These are phyloP conservation scores for Exutisphaerella laricina DNA, from an alignment of 2,329 filamentous ascomycete genomes.

Conservation along the genomic window DNA sequence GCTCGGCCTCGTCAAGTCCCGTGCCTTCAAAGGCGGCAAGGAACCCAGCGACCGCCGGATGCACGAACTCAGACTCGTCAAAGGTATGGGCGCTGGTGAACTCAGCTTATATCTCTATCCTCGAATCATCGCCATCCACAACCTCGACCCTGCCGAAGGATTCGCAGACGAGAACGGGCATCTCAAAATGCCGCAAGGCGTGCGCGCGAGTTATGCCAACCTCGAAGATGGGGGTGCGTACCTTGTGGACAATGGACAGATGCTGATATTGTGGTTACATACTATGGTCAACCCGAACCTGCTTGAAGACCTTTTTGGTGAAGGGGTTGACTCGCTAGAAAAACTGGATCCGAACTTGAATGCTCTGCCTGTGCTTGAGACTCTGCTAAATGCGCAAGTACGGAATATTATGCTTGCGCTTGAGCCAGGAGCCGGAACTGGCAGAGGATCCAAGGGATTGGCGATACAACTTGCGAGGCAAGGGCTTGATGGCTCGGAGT, in stretches of 20 bases:
- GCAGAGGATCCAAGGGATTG: slow-evolving; percentile 58
- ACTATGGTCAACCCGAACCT: slow-evolving; percentile 87
- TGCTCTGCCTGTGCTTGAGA: slow-evolving; percentile 75
- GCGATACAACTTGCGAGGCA: slow-evolving; percentile 88
- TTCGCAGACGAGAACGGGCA: slow-evolving; percentile 92
- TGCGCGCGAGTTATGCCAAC: slow-evolving; percentile 78
- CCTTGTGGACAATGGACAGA: slow-evolving; percentile 90
- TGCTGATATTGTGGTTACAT: slow-evolving; percentile 88
- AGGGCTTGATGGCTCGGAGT: slow-evolving; percentile 90
- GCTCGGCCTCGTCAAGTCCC: slow-evolving; percentile 79
- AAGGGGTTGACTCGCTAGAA: slow-evolving; percentile 64
- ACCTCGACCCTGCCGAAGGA: slow-evolving; percentile 77
- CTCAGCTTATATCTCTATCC: slow-evolving; percentile 91
- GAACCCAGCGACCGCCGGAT: slow-evolving; percentile 87
- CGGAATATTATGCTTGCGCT: slow-evolving; percentile 90
- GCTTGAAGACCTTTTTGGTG: slow-evolving; percentile 82
- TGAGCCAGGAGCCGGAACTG: slow-evolving; percentile 54
- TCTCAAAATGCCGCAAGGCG: slow-evolving; percentile 70
- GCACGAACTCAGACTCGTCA: slow-evolving; percentile 85
- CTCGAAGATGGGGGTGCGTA: slow-evolving; percentile 93
- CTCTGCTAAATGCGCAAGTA: slow-evolving; percentile 89
- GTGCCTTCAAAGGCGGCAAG: slow-evolving; percentile 85
- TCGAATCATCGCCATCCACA: slow-evolving; percentile 86
- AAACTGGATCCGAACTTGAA: slow-evolving; percentile 76
- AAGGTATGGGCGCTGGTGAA: slow-evolving; percentile 79